phyloP scores from a whole-genome alignment of 2,329 filamentous ascomycete genomes.

The Aspergillus arachidicola region DNA sequence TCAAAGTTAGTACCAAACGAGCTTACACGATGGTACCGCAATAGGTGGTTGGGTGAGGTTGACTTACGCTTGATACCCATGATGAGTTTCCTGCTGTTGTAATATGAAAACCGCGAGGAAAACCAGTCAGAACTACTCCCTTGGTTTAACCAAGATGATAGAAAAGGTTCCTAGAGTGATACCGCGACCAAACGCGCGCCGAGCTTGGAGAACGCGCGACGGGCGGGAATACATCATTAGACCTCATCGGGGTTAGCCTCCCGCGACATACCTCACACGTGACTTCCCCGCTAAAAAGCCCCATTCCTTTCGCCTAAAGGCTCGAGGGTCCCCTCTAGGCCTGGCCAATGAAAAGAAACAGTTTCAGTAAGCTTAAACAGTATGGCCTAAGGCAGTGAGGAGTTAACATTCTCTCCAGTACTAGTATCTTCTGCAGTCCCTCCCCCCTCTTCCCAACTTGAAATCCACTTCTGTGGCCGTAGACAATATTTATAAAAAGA shows the following conservation, averaged over 20 bases:
- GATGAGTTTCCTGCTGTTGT: slow-evolving; percentile 11
- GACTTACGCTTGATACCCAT: slow-evolving; percentile 57
- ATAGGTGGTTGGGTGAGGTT: slow-evolving; percentile 50
- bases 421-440: not conserved
- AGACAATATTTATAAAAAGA: not conserved
- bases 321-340: not conserved
- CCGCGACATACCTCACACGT: slow-evolving; percentile 14
- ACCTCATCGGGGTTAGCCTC: slow-evolving; percentile 20
- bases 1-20: slow-evolving; percentile 17
- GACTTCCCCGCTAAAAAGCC: slow-evolving; percentile 15
- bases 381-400: not conserved
- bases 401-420: not conserved
- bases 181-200: slow-evolving; percentile 19
- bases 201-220: slow-evolving; percentile 19
- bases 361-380: not conserved
- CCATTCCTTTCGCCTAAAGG: not conserved
- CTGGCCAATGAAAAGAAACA: not conserved
- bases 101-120: not conserved
- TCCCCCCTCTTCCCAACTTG: not conserved
- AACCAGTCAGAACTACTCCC: not conserved
- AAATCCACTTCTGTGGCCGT: not conserved
- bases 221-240: slow-evolving; percentile 20
- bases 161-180: not conserved
- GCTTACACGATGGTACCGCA: not conserved
- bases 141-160: not conserved